Conservation (phyloP, 768 basidiomycete genomes). For the Lentinula boryana region DNA sequence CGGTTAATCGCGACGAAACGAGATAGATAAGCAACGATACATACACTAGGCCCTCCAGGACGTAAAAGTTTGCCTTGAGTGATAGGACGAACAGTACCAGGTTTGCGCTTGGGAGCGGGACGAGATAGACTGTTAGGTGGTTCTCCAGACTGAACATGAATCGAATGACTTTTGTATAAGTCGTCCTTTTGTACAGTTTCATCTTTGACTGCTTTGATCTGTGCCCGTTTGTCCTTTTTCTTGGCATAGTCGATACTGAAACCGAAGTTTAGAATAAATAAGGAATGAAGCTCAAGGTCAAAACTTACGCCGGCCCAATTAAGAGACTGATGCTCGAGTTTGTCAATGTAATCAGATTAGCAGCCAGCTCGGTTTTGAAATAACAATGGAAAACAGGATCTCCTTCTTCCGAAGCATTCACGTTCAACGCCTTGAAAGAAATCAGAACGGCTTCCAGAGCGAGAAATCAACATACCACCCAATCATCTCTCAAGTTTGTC, state of each 20-base stretch:
- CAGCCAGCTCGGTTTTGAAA: conserved; percentile 93
- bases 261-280: conserved; percentile 5
- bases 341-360: conserved; percentile 76
- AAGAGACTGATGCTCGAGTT: conserved; percentile 67
- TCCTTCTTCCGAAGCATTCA: conserved; percentile 80
- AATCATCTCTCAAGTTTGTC: conserved; percentile 91
- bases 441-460: conserved; percentile 1
- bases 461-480: conserved; percentile 53
- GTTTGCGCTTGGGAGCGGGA: conserved; percentile 82
- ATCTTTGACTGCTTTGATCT: conserved; percentile 86
- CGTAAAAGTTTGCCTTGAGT: conserved; percentile 78
- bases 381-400: conserved; percentile 87
- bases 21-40: neutral
- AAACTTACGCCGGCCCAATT: conserved; percentile 70
- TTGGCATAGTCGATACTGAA: conserved; percentile 81
- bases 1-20: neutral
- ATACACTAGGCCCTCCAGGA: conserved; percentile 65
- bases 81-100: conserved; percentile 80
- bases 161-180: conserved; percentile 88
- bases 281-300: neutral
- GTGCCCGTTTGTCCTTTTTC: conserved; percentile 93
- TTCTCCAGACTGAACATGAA: conserved; percentile 87
- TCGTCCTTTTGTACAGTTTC: conserved; percentile 77
- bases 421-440: conserved; percentile 61
- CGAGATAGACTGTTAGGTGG: conserved; percentile 74